phyloP scores from a whole-genome alignment of 495 filamentous ascomycete species.

The Penicillium robsamsonii region DNA sequence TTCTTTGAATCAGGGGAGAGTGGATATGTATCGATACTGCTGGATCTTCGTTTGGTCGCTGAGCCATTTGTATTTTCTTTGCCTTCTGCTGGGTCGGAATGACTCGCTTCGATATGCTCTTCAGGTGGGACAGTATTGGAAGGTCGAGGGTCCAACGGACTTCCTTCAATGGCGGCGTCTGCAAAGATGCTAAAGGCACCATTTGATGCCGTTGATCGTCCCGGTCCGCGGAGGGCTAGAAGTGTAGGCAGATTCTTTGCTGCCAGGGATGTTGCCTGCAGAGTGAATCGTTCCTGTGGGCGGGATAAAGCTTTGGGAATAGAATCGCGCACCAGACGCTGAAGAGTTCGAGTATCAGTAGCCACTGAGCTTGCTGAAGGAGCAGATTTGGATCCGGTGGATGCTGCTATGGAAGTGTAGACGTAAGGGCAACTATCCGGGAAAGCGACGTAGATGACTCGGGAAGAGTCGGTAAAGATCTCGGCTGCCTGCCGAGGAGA shows the following conservation, averaged over 20 bases:
- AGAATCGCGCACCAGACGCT: constrained; percentile 66
- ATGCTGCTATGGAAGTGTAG: constrained; percentile 61
- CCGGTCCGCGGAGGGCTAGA: constrained; percentile 61
- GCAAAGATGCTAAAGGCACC: constrained; percentile 80
- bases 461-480: constrained; percentile 52
- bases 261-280: constrained; percentile 62
- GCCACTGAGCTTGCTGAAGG: constrained; percentile 26
- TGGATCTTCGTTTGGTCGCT: constrained; percentile 8
- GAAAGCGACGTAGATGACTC: constrained; percentile 73
- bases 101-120: constrained; percentile 33
- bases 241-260: constrained; percentile 68
- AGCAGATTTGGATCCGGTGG: constrained; percentile 29
- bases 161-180: constrained; percentile 56
- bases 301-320: constrained; percentile 76
- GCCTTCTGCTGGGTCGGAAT: constrained; percentile 15
- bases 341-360: constrained; percentile 61
- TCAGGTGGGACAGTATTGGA: constrained; percentile 43
- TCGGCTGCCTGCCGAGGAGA: constrained; percentile 38
- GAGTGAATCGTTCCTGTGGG: constrained; percentile 62
- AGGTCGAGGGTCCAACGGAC: constrained; percentile 54
- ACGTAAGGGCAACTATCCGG: constrained; percentile 73
- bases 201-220: constrained; percentile 61
- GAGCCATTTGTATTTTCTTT: constrained; percentile 26
- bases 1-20: constrained; percentile 59
- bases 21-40: constrained; percentile 42